Base-by-base conservation (phyloP, 495 filamentous ascomycete genomes). In the Annulohypoxylon stygium region DNA sequence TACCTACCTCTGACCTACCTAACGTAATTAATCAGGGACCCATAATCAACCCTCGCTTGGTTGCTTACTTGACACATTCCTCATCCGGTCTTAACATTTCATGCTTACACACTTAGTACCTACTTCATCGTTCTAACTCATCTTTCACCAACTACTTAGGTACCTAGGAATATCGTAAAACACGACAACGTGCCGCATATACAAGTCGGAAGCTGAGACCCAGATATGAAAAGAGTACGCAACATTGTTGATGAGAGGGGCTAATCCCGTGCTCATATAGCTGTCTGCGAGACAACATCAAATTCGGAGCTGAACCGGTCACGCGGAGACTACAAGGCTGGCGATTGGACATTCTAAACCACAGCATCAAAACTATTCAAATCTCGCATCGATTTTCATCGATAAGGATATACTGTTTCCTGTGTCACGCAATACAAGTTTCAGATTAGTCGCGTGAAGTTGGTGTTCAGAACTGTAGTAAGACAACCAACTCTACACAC, bases 41-140 rank as follows among this genome's bases (percentile, higher is more conserved):
- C 66, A 48, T 70, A 74, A 70, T 70, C 61, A 26, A 18, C 11
- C 58, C 23, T 67, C 58, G 63, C 64, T 71, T 69, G 23, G 47
- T 48, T 67, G 72, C 72, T 75, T 75, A 71, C 67, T 75, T 71
- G 67, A 70, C 67, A 70, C 72, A 67, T 71, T 75, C 64, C 64
- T 61, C 59, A 61, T 71, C 50, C 36, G 64, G 67, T 59, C 51
- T 23, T 75, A 67, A 43, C 12, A n/a, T 9, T 50, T 54, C 53
- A 65, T 65, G 41, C 8, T 37, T 36, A 41, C 30, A 30, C 5
- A 3, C 30, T 30, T 30, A 30, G 30, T 30, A 30, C 30, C 30
- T 23, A 23, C 20, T 23, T 23, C 20, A 23, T 23, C 20, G 20
- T 23, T 23, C 20, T 23, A 23, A 30, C 30, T 30, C 43, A 12